Conservation (phyloP, 805 yeast species). For the Zygosaccharomyces bisporus region DNA sequence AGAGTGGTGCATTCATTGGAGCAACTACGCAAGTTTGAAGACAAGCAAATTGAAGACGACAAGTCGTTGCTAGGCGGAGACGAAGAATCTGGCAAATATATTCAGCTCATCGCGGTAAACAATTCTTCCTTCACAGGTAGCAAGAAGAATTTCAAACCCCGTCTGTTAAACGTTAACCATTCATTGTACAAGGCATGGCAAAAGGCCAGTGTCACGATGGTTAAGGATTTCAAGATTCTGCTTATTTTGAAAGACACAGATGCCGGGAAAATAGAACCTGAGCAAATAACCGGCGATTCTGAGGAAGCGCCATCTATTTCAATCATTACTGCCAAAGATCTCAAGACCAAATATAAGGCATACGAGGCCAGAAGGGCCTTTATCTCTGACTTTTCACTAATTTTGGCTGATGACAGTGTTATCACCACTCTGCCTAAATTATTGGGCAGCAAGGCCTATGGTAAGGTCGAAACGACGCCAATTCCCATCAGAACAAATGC, state of each 20-base stretch:
- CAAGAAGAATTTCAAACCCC: slow-evolving; percentile 57
- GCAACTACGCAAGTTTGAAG: slow-evolving; percentile 62
- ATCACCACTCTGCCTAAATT: slow-evolving; percentile 76
- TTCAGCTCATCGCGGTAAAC: slow-evolving; percentile 61
- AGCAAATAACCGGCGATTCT: slow-evolving; percentile 59
- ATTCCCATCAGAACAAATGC: slow-evolving; percentile 52
- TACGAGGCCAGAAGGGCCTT: slow-evolving; percentile 83
- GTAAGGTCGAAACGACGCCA: slow-evolving; percentile 60
- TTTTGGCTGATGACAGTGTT: slow-evolving; percentile 80
- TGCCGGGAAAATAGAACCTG: slow-evolving; percentile 34
- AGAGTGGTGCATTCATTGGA: slow-evolving; percentile 50
- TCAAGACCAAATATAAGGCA: slow-evolving; percentile 83
- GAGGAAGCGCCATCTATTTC: slow-evolving; percentile 36
- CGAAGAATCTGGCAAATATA: slow-evolving; percentile 41
- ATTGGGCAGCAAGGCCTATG: slow-evolving; percentile 83
- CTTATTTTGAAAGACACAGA: slow-evolving; percentile 41
- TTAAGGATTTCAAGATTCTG: slow-evolving; percentile 38
- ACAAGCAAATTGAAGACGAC: slow-evolving; percentile 33
- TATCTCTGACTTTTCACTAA: slow-evolving; percentile 61
- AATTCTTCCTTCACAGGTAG: slow-evolving; percentile 55
- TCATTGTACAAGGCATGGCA: slow-evolving; percentile 34
- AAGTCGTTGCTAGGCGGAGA: slow-evolving; percentile 57
- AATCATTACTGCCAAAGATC: slow-evolving; percentile 66
- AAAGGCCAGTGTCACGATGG: slow-evolving; percentile 28
- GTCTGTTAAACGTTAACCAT: slow-evolving; percentile 40